These are phyloP conservation scores for Trametes hirsuta DNA, from an alignment of 1,284 basidiomycete genomes.

Conservation along the genomic window DNA sequence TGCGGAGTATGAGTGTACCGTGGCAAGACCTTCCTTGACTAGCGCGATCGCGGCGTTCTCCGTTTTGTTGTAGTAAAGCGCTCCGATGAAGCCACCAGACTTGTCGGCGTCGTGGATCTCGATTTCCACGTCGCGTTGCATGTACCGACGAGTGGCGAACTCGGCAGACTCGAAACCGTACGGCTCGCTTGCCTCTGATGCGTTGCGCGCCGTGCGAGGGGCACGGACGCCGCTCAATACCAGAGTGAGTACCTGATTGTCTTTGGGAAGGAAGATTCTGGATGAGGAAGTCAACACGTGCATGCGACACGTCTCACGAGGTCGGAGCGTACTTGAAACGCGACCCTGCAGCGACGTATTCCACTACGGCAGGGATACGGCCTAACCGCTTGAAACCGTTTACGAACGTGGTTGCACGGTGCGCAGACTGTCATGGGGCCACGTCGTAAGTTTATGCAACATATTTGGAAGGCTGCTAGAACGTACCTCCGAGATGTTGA, in stretches of 20 bases:
- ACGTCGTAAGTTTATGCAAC: not conserved
- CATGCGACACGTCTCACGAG: not conserved
- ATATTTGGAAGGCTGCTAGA: slow-evolving; percentile 7
- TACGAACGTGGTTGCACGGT: slow-evolving; percentile 83
- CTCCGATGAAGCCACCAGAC: slow-evolving; percentile 94
- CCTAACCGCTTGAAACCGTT: slow-evolving; percentile 92
- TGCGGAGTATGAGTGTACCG: slow-evolving; percentile 88
- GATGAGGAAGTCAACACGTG: not conserved
- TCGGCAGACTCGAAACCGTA: slow-evolving; percentile 85
- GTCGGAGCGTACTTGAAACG: slow-evolving; percentile 78
- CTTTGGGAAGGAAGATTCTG: slow-evolving; percentile 86
- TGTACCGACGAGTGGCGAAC: slow-evolving; percentile 78
- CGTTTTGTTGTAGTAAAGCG: slow-evolving; percentile 78
- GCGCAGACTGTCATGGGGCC: slow-evolving; percentile 51
- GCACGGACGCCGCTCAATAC: slow-evolving; percentile 88
- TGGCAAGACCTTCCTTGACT: slow-evolving; percentile 85
- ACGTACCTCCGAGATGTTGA: slow-evolving; percentile 86
- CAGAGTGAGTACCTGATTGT: slow-evolving; percentile 88
- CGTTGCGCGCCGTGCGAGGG: slow-evolving; percentile 79
- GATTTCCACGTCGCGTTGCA: slow-evolving; percentile 96
- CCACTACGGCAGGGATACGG: slow-evolving; percentile 83
- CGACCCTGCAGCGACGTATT: slow-evolving; percentile 92
- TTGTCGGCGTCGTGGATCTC: slow-evolving; percentile 91
- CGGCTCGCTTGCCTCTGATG: slow-evolving; percentile 89
- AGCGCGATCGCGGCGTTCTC: slow-evolving; percentile 87